Evolutionary conservation across 2,329 filamentous ascomycete genomes (phyloP).

Genomic region (Colletotrichum sp.): DNA sequence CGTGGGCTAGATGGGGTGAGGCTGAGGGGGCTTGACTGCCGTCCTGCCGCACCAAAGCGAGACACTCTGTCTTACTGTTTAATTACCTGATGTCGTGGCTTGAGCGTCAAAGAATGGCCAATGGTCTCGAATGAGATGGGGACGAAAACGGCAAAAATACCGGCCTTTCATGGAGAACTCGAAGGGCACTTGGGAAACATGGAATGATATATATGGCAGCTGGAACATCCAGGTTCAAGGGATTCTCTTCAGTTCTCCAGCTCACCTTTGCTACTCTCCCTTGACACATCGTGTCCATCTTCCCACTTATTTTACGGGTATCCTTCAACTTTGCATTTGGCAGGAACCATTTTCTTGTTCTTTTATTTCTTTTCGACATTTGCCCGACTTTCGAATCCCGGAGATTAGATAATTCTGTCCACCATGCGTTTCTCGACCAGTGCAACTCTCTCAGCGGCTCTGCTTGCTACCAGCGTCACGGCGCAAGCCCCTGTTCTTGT

Average conservation of each 20-base stretch:
- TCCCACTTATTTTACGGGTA: neutral
- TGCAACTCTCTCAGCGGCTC: neutral
- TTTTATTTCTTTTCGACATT: neutral
- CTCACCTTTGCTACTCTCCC: neutral
- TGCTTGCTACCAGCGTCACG: neutral
- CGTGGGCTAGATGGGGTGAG: neutral
- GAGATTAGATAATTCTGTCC: neutral
- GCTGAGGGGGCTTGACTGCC: neutral
- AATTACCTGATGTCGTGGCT: constrained; percentile 1
- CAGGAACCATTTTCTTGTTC: neutral
- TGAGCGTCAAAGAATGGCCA: neutral
- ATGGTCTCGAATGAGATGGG: neutral
- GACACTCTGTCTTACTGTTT: neutral
- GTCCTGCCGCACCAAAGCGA: neutral
- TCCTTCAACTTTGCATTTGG: neutral
- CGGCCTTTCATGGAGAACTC: neutral
- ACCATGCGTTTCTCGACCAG: neutral
- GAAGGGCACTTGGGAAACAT: neutral
- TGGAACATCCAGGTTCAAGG: neutral
- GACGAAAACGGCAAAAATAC: neutral
- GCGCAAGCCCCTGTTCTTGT: neutral
- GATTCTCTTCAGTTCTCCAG: neutral
- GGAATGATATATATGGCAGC: neutral
- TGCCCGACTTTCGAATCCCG: neutral
- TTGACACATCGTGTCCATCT: neutral